Evolutionary conservation across 345 rosid genomes (phyloP).

Genomic region (Ceriops decandra): DNA sequence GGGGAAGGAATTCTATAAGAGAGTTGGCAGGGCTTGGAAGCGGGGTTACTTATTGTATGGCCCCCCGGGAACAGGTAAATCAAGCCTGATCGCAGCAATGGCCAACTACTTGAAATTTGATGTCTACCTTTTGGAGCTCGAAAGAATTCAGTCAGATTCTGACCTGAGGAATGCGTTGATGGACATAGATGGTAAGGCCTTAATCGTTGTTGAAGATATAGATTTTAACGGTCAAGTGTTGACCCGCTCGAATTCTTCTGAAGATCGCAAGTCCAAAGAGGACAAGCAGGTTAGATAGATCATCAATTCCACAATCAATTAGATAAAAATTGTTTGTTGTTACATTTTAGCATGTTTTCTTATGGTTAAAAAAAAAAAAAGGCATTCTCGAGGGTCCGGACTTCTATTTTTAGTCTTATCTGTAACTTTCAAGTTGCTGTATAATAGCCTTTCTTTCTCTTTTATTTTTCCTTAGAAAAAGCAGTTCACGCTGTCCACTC

Average conservation of each 20-base stretch:
- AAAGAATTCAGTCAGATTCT: background rate
- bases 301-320: no score
- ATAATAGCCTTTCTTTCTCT: no score
- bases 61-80: constrained; percentile 30
- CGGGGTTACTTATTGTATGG: constrained; percentile 25
- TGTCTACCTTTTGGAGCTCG: constrained; percentile 24
- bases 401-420: no score
- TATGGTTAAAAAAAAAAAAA: no score
- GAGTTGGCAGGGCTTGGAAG: constrained; percentile 11
- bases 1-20: background rate
- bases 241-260: constrained; percentile 8
- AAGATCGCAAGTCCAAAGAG: background rate
- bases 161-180: constrained; percentile 11
- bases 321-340: no score
- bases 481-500: constrained; percentile 20
- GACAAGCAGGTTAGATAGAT: background rate
- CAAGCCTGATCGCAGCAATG: constrained; percentile 32
- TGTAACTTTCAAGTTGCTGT: no score
- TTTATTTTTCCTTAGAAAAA: no score
- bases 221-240: constrained; percentile 18
- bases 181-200: constrained; percentile 9
- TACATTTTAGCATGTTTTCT: no score
- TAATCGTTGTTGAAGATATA: constrained; percentile 26
- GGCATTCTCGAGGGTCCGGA: no score
- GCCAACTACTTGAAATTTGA: constrained; percentile 29